phyloP scores from a whole-genome alignment of 768 basidiomycete species.

The Boletus reticuloceps region DNA sequence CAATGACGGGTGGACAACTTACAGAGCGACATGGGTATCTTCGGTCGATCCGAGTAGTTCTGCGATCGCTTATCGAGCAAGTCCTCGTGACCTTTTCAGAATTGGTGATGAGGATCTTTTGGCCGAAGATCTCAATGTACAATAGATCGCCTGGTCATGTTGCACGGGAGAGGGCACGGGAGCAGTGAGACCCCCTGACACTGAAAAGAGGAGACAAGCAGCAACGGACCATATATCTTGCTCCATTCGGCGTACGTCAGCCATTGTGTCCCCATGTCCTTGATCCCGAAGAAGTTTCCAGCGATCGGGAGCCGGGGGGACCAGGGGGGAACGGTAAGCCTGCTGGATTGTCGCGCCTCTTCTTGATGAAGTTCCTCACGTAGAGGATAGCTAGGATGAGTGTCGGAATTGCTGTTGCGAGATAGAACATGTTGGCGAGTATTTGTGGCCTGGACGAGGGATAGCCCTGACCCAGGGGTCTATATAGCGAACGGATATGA shows the following conservation, averaged over 20 bases:
- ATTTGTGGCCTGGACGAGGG: not conserved
- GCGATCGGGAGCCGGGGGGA: constrained; percentile 41
- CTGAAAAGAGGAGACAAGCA: not conserved
- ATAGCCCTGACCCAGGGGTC: not conserved
- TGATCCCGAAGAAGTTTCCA: constrained; percentile 44
- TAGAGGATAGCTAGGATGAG: not conserved
- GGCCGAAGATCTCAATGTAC: constrained; percentile 25
- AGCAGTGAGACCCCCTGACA: not conserved
- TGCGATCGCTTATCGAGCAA: constrained; percentile 28
- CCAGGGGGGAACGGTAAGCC: constrained; percentile 39
- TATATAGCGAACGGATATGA: constrained; percentile 1
- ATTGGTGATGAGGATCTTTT: constrained; percentile 22
- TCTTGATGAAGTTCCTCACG: constrained; percentile 2
- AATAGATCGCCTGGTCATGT: constrained; percentile 20
- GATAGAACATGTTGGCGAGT: not conserved
- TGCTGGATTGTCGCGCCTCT: constrained; percentile 12
- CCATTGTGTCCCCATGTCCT: constrained; percentile 36
- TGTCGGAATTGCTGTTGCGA: constrained; percentile 2
- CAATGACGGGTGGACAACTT: not conserved
- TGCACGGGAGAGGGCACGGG: no score
- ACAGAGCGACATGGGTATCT: constrained; percentile 23
- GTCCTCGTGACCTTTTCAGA: constrained; percentile 25
- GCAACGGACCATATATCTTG: constrained; percentile 37
- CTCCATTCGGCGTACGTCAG: constrained; percentile 42
- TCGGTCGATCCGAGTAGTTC: constrained; percentile 28